A percentile compares a stretch with the other conserved stretches of the same genome.
These are phyloP conservation scores for Stachybotrys chartarum DNA, from an alignment of 2,329 filamentous ascomycete genomes.

Conservation along the genomic window DNA sequence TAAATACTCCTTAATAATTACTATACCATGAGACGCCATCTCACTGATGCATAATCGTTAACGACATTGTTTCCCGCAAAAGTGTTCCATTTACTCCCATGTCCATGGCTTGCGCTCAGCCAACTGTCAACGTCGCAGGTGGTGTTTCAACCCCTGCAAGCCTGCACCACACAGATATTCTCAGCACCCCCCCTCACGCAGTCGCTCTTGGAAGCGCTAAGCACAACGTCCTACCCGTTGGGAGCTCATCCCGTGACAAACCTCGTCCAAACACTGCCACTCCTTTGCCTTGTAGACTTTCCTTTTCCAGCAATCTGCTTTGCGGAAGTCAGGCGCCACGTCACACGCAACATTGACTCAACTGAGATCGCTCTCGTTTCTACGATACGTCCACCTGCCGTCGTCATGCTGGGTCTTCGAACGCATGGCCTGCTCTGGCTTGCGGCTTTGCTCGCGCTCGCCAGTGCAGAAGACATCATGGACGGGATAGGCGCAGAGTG, in stretches of 20 bases:
- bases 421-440: not conserved
- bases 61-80: not conserved
- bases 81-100: not conserved
- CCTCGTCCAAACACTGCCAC: not conserved
- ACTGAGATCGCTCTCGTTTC: no score
- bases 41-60: not conserved
- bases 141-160: not conserved
- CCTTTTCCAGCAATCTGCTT: not conserved
- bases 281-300: not conserved
- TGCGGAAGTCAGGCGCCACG: not conserved
- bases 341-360: no score
- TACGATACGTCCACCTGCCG: not conserved
- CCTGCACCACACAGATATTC: not conserved
- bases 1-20: not conserved
- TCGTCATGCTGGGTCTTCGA: not conserved
- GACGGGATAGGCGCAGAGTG: conserved; percentile 28
- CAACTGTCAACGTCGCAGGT: not conserved
- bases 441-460: not conserved
- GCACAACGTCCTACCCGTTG: not conserved
- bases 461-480: conserved; percentile 14
- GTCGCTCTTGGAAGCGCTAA: not conserved
- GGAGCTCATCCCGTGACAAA: not conserved
- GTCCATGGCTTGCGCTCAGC: not conserved
- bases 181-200: not conserved
- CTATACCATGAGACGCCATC: not conserved